Percentiles rank a stretch among this genome's conserved stretches.
Evolutionary conservation across 805 yeast species (phyloP).

Genomic region (Blastobotrys robertii): DNA sequence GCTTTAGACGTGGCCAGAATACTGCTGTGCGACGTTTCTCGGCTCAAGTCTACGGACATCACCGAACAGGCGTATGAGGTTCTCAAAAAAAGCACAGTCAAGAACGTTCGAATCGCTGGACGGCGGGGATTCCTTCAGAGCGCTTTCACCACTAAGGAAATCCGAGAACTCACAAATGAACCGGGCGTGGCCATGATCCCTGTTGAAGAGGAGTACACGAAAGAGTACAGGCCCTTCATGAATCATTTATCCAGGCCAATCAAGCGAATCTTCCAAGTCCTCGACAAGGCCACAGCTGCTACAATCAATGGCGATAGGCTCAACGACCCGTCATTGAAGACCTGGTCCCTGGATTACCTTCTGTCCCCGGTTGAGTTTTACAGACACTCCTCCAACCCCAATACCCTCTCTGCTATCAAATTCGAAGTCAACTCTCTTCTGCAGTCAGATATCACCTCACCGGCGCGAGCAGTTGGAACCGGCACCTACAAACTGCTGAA

Average conservation of each 20-base stretch:
- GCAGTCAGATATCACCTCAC: slow-evolving; percentile 30
- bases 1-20: slow-evolving; percentile 86
- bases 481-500: slow-evolving; percentile 25
- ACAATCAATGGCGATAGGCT: slow-evolving; percentile 5
- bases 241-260: slow-evolving; percentile 40
- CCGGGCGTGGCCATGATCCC: slow-evolving; percentile 42
- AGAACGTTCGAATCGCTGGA: slow-evolving; percentile 63
- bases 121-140: slow-evolving; percentile 74
- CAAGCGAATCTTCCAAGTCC: slow-evolving; percentile 55
- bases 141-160: slow-evolving; percentile 86
- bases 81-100: slow-evolving; percentile 46
- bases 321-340: slow-evolving; percentile 15
- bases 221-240: slow-evolving; percentile 23
- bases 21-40: slow-evolving; percentile 46
- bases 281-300: slow-evolving; percentile 42
- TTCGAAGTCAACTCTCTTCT: slow-evolving; percentile 41
- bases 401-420: slow-evolving; percentile 35
- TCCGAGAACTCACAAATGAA: slow-evolving; percentile 71
- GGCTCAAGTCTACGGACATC: slow-evolving; percentile 68
- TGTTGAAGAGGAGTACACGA: slow-evolving; percentile 31
- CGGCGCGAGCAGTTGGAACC: slow-evolving; percentile 30
- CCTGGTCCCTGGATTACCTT: slow-evolving; percentile 65
- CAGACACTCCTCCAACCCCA: slow-evolving; percentile 27
- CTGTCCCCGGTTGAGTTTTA: slow-evolving; percentile 50
- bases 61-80: slow-evolving; percentile 45